phyloP scores from a whole-genome alignment of 371 early-diverging fungal genomes.

The Rhizopus arrhizus region DNA sequence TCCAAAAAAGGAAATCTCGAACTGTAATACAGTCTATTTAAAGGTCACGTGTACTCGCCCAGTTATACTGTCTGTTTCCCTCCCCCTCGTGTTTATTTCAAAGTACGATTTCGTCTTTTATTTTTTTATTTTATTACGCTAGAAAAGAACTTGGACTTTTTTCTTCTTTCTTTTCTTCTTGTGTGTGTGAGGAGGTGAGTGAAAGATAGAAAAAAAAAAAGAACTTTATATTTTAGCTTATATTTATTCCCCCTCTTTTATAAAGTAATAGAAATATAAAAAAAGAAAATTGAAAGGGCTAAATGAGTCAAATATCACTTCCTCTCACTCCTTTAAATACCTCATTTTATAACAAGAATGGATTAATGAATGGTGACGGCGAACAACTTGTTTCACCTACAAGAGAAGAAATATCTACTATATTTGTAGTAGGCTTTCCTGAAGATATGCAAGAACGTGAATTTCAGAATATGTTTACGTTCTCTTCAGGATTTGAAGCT shows the following conservation, averaged over 20 bases:
- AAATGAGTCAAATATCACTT: conserved; percentile 26
- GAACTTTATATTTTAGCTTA: neutral
- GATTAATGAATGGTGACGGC: conserved; percentile 4
- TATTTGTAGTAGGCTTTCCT: conserved; percentile 95
- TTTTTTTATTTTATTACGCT: conserved; percentile 2
- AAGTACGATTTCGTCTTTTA: conserved; percentile 6
- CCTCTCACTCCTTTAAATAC: conserved; percentile 29
- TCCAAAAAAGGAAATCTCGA: neutral
- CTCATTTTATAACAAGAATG: conserved; percentile 20
- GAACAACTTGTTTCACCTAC: conserved; percentile 20
- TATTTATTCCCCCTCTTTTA: too few relatives aligned
- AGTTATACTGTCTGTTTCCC: neutral
- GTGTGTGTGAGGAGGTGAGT: conserved; percentile 8
- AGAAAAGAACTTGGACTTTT: neutral
- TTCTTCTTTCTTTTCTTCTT: conserved; percentile 2
- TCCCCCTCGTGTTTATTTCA: conserved; percentile 4
- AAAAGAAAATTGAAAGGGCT: neutral
- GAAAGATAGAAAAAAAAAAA: neutral
- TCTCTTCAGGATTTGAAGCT: conserved; percentile 90
- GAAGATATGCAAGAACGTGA: conserved; percentile 94
- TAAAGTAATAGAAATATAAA: neutral
- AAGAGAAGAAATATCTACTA: conserved; percentile 78
- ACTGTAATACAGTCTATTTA: neutral
- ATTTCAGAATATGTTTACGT: conserved; percentile 95
- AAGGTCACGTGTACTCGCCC: conserved; percentile 1